Base-by-base conservation (phyloP, 441 rosid genomes). In the Jatropha podagrica region DNA sequence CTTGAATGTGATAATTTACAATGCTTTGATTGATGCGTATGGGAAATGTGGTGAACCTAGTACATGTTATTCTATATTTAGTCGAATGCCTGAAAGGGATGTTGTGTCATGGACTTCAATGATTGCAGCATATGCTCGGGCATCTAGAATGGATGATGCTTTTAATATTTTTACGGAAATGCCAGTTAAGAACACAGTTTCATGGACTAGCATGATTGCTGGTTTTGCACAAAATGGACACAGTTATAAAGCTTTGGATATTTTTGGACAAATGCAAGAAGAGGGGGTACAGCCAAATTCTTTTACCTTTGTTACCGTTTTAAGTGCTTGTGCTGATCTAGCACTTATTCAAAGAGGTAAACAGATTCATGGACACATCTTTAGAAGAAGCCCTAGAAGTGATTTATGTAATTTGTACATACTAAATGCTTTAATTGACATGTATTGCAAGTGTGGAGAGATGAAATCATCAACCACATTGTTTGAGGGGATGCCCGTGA, bases 361-460 rank as follows among this genome's bases (percentile, higher is more conserved):
- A 40, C 85, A 80, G 72, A 80, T 87, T 66, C 88, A 83, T 64
- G 86, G 83, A 40, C 71, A 64, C 42, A 77, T 83, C 4, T 5
- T 82, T 23, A 80, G 83, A 71, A 73, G 44, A 41, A 71, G 82
- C 76, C 13, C n/a, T 20, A 49, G 7, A 56, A n/a, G 17, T 9
- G 79, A 79, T 70, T 62, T 77, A 40, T 17, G n/a, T 48, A 87
- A 80, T 20, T 40, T 73, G 49, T 85, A 76, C 40, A 20, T 77
- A 27, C 60, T 46, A 52, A 85, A 87, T 69, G 82, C 86, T 49
- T 74, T 87, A 13, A 79, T 83, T 26, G 83, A 85, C 65, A 81
- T 87, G 86, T 87, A 87, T 73, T 76, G 86, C 77, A 85, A 87
- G 81, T 85, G 88, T 40, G 86, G 86, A 15, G 79, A 76, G 75